These are phyloP conservation scores for Vickermania spadyakhi DNA, from an alignment of 208 protist species.

Conservation along the genomic window DNA sequence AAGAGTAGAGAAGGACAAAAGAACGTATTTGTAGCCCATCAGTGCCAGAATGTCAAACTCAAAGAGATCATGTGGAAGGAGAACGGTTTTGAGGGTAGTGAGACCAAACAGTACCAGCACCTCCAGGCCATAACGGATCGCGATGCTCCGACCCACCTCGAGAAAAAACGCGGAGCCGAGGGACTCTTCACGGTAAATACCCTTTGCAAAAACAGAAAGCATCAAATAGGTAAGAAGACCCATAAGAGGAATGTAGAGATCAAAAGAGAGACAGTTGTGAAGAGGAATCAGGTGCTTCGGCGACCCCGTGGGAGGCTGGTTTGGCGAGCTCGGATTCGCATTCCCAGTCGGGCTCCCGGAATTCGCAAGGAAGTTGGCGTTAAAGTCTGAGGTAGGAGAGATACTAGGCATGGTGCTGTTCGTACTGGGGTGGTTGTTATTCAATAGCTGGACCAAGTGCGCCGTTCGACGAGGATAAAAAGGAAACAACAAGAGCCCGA, in stretches of 20 bases:
- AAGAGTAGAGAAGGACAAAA: constrained; percentile 27
- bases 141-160: constrained; percentile 31
- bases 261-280: constrained; percentile 44
- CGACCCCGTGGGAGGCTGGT: background rate
- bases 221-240: constrained; percentile 69
- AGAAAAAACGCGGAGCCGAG: constrained; percentile 53
- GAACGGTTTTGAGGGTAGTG: constrained; percentile 31
- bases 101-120: constrained; percentile 9
- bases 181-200: constrained; percentile 16
- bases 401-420: background rate
- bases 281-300: constrained; percentile 16
- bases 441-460: background rate
- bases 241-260: constrained; percentile 86
- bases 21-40: constrained; percentile 74
- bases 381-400: background rate
- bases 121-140: constrained; percentile 46
- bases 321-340: background rate
- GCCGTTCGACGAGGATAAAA: constrained; percentile 15
- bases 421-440: background rate
- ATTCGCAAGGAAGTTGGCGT: too few species aligned
- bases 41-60: constrained; percentile 42
- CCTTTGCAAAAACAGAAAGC: constrained; percentile 48
- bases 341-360: background rate
- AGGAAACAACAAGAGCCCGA: constrained; percentile 58
- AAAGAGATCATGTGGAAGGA: constrained; percentile 21